Percentiles rank a stretch among this genome's conserved stretches.
Evolutionary conservation across 2,329 filamentous ascomycete species (phyloP).

Genomic region (Acephala macrosclerotiorum): DNA sequence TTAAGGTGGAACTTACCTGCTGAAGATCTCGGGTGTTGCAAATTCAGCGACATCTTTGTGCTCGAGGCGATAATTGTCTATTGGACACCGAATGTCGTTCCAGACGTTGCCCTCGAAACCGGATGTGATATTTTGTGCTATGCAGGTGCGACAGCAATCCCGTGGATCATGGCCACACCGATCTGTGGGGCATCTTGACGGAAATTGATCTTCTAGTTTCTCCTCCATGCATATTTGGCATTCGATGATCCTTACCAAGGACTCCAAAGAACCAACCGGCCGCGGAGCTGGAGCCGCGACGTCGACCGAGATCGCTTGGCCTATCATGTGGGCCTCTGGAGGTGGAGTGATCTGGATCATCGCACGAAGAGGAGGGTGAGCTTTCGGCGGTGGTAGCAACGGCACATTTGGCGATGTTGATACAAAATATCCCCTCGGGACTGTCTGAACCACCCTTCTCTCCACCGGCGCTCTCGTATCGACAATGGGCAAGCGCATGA

Average conservation of each 20-base stretch:
- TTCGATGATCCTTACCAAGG: slow-evolving; percentile 18
- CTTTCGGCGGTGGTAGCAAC: background rate
- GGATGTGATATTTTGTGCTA: slow-evolving; percentile 18
- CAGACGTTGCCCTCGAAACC: slow-evolving; percentile 25
- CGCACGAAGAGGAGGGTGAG: no score
- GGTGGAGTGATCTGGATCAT: slow-evolving; percentile 16
- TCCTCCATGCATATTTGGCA: slow-evolving; percentile 30
- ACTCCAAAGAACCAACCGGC: background rate
- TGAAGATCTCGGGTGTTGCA: slow-evolving; percentile 23
- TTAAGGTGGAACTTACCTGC: slow-evolving; percentile 5
- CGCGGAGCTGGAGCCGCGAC: slow-evolving; percentile 13
- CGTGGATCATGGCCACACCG: slow-evolving; percentile 17
- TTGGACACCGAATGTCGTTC: slow-evolving; percentile 31
- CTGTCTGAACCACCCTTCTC: slow-evolving; percentile 12
- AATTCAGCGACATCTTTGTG: slow-evolving; percentile 30
- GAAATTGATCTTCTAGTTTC: slow-evolving; percentile 20
- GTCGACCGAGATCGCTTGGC: background rate
- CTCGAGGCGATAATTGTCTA: slow-evolving; percentile 23
- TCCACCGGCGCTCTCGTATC: slow-evolving; percentile 13
- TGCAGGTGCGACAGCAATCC: slow-evolving; percentile 24
- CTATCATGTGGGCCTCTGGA: slow-evolving; percentile 13
- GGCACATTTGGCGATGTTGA: background rate
- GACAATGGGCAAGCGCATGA: slow-evolving; percentile 15
- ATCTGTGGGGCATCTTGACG: slow-evolving; percentile 18
- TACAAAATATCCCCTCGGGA: slow-evolving; percentile 19